Evolutionary conservation across 371 early-diverging fungal species (phyloP).

Genomic region (Nematocida parisii): DNA sequence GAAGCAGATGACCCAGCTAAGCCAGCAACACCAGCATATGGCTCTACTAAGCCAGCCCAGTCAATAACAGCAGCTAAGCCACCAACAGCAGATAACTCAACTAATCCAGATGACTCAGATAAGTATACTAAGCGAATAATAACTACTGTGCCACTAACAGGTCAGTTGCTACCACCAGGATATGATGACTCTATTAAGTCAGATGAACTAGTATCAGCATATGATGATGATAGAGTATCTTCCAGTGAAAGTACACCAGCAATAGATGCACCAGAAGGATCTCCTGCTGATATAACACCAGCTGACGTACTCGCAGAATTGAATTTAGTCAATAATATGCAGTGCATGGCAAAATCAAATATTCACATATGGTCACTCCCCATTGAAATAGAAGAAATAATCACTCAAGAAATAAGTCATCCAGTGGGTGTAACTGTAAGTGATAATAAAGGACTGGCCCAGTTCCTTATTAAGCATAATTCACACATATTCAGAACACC

Average conservation of each 20-base stretch:
- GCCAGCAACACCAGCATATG: no score
- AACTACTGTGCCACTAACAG: no score
- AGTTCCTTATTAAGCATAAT: constrained; percentile 26
- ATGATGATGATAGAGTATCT: no score
- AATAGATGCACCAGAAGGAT: background rate
- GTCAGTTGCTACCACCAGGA: background rate
- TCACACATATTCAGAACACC: background rate
- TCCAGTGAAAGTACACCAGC: background rate
- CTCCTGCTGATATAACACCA: background rate
- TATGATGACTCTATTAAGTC: background rate
- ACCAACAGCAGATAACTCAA: no score
- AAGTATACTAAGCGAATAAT: no score
- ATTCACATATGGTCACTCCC: constrained; percentile 13
- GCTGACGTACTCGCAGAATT: background rate
- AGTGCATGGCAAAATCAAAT: background rate
- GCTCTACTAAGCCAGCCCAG: no score
- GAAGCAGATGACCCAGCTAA: no score
- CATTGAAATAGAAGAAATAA: background rate
- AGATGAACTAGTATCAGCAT: no score
- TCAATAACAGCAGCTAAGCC: no score
- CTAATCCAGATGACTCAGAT: no score
- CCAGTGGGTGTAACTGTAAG: background rate
- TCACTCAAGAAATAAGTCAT: background rate
- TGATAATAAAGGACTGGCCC: background rate
- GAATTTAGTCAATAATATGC: background rate